phyloP scores from a whole-genome alignment of 331 rosid species.

The Malus hybrid region DNA sequence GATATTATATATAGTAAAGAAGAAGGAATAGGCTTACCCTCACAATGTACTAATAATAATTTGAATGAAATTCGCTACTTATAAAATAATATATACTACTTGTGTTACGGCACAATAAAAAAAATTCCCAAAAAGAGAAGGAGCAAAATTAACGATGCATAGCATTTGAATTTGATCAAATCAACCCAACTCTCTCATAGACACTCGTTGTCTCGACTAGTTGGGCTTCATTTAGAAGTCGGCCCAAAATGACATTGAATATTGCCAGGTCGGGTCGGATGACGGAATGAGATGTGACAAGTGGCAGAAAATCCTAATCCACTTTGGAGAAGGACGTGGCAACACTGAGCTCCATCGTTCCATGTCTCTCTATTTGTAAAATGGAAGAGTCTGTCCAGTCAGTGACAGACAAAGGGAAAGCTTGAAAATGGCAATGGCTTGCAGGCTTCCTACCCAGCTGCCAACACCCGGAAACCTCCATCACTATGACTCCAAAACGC shows the following conservation, averaged over 20 bases:
- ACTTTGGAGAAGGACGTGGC: conserved; percentile 43
- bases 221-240: not conserved
- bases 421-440: conserved; percentile 27
- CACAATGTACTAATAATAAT: no score
- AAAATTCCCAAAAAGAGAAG: no score
- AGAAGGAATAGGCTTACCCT: accelerated
- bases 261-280: not conserved
- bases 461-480: conserved; percentile 22
- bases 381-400: not conserved
- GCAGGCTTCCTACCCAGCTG: conserved; percentile 43
- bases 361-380: not conserved
- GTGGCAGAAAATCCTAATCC: conserved; percentile 28
- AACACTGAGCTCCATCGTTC: conserved; percentile 17
- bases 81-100: no score
- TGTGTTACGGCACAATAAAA: no score
- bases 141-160: no score
- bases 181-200: no score
- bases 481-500: not conserved
- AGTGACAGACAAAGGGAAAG: not conserved
- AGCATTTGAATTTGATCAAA: no score
- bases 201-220: not conserved
- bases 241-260: not conserved
- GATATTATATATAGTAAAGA: no score
- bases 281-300: conserved; percentile 2
- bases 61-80: no score